A percentile compares a stretch with the other conserved stretches of the same genome.
These are phyloP conservation scores for Ilyonectria sp. DNA, from an alignment of 2,329 filamentous ascomycete species.

Conservation along the genomic window DNA sequence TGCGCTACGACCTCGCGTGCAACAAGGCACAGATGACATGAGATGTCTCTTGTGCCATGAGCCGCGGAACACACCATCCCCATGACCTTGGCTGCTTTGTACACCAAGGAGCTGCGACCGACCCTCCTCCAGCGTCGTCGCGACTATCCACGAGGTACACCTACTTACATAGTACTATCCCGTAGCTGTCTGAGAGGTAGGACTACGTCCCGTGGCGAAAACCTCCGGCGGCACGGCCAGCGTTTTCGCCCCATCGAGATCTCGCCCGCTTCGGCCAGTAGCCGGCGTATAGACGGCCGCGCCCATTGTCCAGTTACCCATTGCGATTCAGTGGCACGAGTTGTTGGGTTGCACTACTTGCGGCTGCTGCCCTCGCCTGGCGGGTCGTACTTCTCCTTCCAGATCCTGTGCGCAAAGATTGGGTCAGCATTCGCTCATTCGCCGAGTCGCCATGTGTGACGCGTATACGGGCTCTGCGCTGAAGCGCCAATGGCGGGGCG, in stretches of 20 bases:
- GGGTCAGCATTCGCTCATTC: conserved; percentile 36
- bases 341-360: conserved; percentile 51
- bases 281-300: conserved; percentile 3
- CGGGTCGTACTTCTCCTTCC: conserved; percentile 94
- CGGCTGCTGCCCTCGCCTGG: conserved; percentile 57
- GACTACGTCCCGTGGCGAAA: conserved; percentile 14
- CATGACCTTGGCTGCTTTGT: conserved; percentile 8
- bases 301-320: conserved; percentile 21
- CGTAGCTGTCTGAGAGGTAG: conserved; percentile 1
- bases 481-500: conserved; percentile 10
- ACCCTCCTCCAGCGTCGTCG: neutral
- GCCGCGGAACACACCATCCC: conserved; percentile 11
- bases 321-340: conserved; percentile 30
- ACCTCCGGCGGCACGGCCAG: neutral
- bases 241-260: conserved; percentile 24
- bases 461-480: conserved; percentile 2
- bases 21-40: conserved; percentile 15
- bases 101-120: neutral
- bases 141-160: conserved; percentile 6
- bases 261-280: conserved; percentile 10
- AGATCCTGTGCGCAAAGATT: conserved; percentile 78
- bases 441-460: neutral
- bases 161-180: neutral
- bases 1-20: conserved; percentile 28
- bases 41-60: conserved; percentile 14